Evolutionary conservation across 805 yeast genomes (phyloP).

Genomic region (Lipomyces anomalus): DNA sequence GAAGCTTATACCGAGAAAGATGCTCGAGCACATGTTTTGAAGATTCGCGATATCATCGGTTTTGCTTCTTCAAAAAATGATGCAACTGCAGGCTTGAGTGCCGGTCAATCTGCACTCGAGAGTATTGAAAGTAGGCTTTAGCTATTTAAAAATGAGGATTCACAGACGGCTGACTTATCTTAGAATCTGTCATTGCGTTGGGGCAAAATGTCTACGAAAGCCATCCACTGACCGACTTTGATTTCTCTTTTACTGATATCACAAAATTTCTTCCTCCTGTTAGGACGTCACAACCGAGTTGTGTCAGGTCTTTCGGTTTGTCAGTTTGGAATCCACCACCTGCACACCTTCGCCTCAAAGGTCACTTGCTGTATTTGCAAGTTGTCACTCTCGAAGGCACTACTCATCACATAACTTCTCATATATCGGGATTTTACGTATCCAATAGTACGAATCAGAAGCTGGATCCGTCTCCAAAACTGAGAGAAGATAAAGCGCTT

Average conservation of each 20-base stretch:
- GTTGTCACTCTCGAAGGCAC: slow-evolving; percentile 78
- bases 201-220: too few species aligned
- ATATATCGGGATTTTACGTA: slow-evolving; percentile 71
- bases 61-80: slow-evolving; percentile 38
- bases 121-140: slow-evolving; percentile 14
- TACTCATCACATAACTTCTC: slow-evolving; percentile 69
- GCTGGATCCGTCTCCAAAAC: slow-evolving; percentile 60
- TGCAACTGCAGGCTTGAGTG: slow-evolving; percentile 34
- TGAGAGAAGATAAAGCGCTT: slow-evolving; percentile 15
- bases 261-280: slow-evolving; percentile 13
- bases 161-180: too few species aligned
- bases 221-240: slow-evolving; percentile 27
- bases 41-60: slow-evolving; percentile 57
- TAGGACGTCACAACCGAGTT: slow-evolving; percentile 10
- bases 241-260: slow-evolving; percentile 30
- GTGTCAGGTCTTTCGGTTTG: slow-evolving; percentile 55
- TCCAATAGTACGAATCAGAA: slow-evolving; percentile 59
- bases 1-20: slow-evolving; percentile 55
- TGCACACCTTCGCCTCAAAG: slow-evolving; percentile 51
- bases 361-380: slow-evolving; percentile 74
- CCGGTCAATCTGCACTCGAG: slow-evolving; percentile 49
- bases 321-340: slow-evolving; percentile 89
- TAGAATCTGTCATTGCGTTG: too few species aligned
- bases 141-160: slow-evolving; percentile 15
- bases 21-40: slow-evolving; percentile 57